phyloP scores from a whole-genome alignment of 345 rosid species.

The Gossypioides kirkii region DNA sequence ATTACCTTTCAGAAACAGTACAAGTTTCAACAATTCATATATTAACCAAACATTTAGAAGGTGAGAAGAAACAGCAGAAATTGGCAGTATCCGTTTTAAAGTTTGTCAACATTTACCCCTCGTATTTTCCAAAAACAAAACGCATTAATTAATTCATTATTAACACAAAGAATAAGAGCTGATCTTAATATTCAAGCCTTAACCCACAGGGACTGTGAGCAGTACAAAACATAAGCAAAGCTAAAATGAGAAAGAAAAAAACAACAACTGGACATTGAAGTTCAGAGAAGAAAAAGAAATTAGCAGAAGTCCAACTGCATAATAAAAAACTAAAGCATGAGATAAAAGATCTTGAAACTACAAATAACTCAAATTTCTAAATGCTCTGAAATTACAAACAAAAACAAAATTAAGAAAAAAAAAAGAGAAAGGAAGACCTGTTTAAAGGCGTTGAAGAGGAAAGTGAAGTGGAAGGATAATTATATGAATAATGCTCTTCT shows the following conservation, averaged over 20 bases:
- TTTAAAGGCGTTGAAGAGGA: slow-evolving; percentile 29
- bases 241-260: neutral
- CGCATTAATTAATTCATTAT: neutral
- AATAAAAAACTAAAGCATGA: neutral
- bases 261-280: neutral
- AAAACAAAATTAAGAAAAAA: neutral
- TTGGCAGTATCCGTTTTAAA: slow-evolving; percentile 1
- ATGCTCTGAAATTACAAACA: neutral
- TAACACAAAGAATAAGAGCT: neutral
- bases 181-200: slow-evolving; percentile 3
- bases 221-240: neutral
- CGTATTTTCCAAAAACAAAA: neutral
- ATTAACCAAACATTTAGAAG: neutral
- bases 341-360: neutral
- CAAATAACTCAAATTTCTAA: neutral
- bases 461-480: slow-evolving; percentile 46
- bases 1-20: neutral
- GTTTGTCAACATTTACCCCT: neutral
- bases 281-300: neutral
- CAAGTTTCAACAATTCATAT: neutral
- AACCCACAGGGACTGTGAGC: neutral
- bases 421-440: slow-evolving; percentile 14
- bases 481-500: neutral
- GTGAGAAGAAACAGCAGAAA: neutral
- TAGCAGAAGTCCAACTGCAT: neutral